A percentile compares a stretch with the other conserved stretches of the same genome.
Conservation (phyloP, 176 grass and related monocot genomes). For the Cymbopogon citratus region DNA sequence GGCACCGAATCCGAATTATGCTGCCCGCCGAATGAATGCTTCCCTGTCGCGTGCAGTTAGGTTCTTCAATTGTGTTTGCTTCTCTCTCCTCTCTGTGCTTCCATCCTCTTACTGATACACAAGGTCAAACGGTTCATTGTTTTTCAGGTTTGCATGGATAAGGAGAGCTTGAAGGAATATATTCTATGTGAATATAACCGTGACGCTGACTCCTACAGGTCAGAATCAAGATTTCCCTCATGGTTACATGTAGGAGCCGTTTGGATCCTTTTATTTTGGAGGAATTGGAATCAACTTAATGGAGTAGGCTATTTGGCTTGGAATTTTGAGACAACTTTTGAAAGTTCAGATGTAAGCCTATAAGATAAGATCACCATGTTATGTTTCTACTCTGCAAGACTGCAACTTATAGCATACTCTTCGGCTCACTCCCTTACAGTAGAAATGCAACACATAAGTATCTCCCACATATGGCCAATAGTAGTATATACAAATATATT, state of each 20-base stretch:
- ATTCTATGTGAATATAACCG: slow-evolving; percentile 97
- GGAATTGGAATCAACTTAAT: too few species aligned
- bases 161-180: slow-evolving; percentile 70
- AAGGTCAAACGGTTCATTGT: not conserved
- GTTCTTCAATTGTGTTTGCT: not conserved
- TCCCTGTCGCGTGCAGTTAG: not conserved
- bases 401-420: too few species aligned
- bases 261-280: too few species aligned
- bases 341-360: too few species aligned
- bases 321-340: too few species aligned
- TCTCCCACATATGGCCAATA: too few species aligned
- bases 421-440: too few species aligned
- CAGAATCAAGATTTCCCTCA: not conserved
- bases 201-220: slow-evolving; percentile 93
- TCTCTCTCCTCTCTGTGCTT: not conserved
- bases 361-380: too few species aligned
- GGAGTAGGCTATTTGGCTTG: too few species aligned
- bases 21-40: not conserved
- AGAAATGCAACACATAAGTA: too few species aligned
- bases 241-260: not conserved
- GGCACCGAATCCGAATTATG: not conserved
- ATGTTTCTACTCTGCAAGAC: too few species aligned
- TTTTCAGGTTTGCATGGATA: slow-evolving; percentile 80
- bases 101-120: not conserved
- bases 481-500: too few species aligned